phyloP scores from a whole-genome alignment of 805 yeast genomes.

The Ogataea sp. region DNA sequence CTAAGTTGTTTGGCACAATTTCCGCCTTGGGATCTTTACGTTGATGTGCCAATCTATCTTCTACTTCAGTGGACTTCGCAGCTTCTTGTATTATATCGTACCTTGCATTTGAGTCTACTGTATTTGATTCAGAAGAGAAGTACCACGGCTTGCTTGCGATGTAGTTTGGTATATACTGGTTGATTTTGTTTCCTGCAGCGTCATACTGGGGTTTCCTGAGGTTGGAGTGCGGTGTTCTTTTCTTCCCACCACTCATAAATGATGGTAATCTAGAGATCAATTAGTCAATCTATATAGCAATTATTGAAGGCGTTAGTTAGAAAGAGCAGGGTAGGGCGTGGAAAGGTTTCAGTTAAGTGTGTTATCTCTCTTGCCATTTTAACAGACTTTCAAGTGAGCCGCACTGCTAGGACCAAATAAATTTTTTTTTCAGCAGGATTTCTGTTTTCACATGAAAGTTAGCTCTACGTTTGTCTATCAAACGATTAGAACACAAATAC shows the following conservation, averaged over 20 bases:
- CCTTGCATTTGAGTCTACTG: conserved; percentile 19
- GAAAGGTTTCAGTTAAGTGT: neutral
- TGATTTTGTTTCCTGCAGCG: conserved; percentile 27
- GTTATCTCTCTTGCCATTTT: no score
- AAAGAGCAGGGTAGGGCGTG: no score
- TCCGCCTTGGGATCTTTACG: conserved; percentile 33
- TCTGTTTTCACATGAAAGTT: no score
- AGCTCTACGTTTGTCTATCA: no score
- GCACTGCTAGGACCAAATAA: no score
- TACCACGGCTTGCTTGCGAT: conserved; percentile 36
- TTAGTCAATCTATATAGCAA: no score
- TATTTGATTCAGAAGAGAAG: conserved; percentile 16
- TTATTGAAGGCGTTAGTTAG: no score
- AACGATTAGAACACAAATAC: no score
- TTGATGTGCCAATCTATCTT: conserved; percentile 53
- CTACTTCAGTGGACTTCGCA: conserved; percentile 10
- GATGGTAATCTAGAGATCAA: no score
- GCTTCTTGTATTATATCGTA: conserved; percentile 18
- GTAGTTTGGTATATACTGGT: conserved; percentile 31
- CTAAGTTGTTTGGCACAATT: conserved; percentile 37
- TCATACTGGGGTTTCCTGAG: conserved; percentile 17
- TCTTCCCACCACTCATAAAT: neutral
- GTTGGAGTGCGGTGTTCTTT: neutral
- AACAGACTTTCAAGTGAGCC: no score
- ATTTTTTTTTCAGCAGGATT: no score